A percentile compares a stretch with the other conserved stretches of the same genome.
Conservation (phyloP, 805 yeast genomes). For the Starmerella scarabaei region DNA sequence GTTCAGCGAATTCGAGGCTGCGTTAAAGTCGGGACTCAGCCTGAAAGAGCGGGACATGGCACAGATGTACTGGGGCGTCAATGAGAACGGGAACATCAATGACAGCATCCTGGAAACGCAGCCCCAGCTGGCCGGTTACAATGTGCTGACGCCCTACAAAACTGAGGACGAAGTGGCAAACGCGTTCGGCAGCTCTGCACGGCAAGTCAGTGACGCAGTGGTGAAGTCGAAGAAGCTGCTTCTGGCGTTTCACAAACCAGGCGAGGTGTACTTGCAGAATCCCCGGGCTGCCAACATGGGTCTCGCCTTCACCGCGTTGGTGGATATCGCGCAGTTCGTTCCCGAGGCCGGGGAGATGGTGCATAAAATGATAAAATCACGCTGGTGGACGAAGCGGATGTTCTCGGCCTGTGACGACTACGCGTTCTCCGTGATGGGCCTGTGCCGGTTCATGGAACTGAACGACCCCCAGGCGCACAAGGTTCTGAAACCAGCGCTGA, state of each 20-base stretch:
- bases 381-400: background rate
- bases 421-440: slow-evolving; percentile 27
- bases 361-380: background rate
- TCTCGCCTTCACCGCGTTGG: slow-evolving; percentile 28
- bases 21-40: slow-evolving; percentile 17
- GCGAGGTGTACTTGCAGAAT: slow-evolving; percentile 10
- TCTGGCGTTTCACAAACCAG: slow-evolving; percentile 20
- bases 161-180: slow-evolving; percentile 24
- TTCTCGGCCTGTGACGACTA: slow-evolving; percentile 29
- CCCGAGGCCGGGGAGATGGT: slow-evolving; percentile 5
- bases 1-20: slow-evolving; percentile 24
- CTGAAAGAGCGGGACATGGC: slow-evolving; percentile 27
- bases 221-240: slow-evolving; percentile 21
- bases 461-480: no score
- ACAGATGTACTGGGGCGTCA: slow-evolving; percentile 28
- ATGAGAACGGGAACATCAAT: slow-evolving; percentile 29
- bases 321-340: slow-evolving; percentile 10
- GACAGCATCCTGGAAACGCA: slow-evolving; percentile 24
- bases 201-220: slow-evolving; percentile 20
- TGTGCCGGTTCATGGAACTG: slow-evolving; percentile 25
- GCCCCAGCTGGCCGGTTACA: slow-evolving; percentile 24
- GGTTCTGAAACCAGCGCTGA: slow-evolving; percentile 25
- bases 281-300: slow-evolving; percentile 1
- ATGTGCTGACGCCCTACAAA: slow-evolving; percentile 25
- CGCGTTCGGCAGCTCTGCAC: slow-evolving; percentile 25